These are phyloP conservation scores for Perilla frutescens DNA, from an alignment of 257 asterid genomes.

Conservation along the genomic window DNA sequence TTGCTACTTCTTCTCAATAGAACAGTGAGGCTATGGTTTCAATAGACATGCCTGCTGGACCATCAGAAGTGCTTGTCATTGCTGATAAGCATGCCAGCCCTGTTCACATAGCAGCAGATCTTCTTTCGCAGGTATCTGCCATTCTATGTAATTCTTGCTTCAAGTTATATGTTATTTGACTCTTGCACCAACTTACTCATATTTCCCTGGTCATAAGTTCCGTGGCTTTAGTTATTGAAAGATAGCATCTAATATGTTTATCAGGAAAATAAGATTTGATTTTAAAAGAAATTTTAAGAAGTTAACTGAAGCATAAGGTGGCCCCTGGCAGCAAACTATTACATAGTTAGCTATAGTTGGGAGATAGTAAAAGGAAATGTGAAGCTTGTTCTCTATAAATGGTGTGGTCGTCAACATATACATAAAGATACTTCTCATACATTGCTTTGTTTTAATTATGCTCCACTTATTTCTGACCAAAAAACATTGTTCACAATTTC, in stretches of 20 bases:
- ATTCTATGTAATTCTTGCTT: constrained; percentile 15
- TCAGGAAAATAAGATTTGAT: neutral
- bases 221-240: constrained; percentile 18
- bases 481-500: constrained; percentile 36
- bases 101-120: constrained; percentile 93
- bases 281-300: no score
- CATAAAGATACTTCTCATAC: neutral
- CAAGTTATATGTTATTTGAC: constrained; percentile 14
- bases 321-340: neutral
- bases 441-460: neutral
- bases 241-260: constrained; percentile 6
- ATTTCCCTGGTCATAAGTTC: constrained; percentile 13
- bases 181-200: neutral
- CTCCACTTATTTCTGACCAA: neutral
- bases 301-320: neutral
- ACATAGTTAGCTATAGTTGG: neutral
- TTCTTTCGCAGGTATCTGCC: constrained; percentile 83
- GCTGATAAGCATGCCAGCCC: constrained; percentile 91
- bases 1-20: constrained; percentile 52
- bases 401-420: neutral
- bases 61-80: constrained; percentile 98
- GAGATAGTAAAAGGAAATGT: neutral
- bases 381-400: neutral
- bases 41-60: constrained; percentile 99
- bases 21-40: constrained; percentile 98